Percentiles rank a stretch among this genome's conserved stretches.
Evolutionary conservation across 2,329 filamentous ascomycete genomes (phyloP).

Genomic region (Fusarium miscanthi): DNA sequence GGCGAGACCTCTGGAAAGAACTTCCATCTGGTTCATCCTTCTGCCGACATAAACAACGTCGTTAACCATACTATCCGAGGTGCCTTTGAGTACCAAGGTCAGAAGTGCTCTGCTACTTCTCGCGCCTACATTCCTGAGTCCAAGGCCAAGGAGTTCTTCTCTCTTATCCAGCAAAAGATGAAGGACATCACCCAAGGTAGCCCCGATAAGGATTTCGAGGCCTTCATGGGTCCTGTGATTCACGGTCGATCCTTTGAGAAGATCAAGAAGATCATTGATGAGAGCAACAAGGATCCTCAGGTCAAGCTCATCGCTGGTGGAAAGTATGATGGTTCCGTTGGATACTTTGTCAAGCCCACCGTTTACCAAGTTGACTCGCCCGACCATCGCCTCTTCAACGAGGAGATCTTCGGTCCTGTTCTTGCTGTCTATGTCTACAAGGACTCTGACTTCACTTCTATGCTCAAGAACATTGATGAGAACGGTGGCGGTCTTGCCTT

Average conservation of each 20-base stretch:
- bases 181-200: conserved; percentile 76
- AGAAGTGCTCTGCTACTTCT: conserved; percentile 90
- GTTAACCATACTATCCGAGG: conserved; percentile 86
- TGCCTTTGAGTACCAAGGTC: conserved; percentile 90
- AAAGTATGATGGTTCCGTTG: conserved; percentile 78
- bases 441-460: conserved; percentile 61
- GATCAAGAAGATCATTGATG: conserved; percentile 79
- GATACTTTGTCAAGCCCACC: conserved; percentile 86
- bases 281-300: conserved; percentile 78
- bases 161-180: conserved; percentile 73
- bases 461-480: conserved; percentile 53
- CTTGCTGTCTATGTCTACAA: conserved; percentile 81
- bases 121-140: conserved; percentile 83
- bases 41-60: conserved; percentile 81
- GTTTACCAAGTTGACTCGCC: conserved; percentile 81
- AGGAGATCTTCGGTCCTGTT: conserved; percentile 86
- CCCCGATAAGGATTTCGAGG: conserved; percentile 74
- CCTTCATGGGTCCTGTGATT: conserved; percentile 88
- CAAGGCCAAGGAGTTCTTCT: conserved; percentile 76
- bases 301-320: conserved; percentile 80
- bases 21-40: conserved; percentile 84
- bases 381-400: conserved; percentile 76
- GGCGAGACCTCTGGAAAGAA: conserved; percentile 95
- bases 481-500: conserved; percentile 58
- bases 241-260: conserved; percentile 85